Evolutionary conservation across 257 asterid genomes (phyloP), one percentile per base, ranked within the genome.

Genomic region (Coffea eugenioides): DNA sequence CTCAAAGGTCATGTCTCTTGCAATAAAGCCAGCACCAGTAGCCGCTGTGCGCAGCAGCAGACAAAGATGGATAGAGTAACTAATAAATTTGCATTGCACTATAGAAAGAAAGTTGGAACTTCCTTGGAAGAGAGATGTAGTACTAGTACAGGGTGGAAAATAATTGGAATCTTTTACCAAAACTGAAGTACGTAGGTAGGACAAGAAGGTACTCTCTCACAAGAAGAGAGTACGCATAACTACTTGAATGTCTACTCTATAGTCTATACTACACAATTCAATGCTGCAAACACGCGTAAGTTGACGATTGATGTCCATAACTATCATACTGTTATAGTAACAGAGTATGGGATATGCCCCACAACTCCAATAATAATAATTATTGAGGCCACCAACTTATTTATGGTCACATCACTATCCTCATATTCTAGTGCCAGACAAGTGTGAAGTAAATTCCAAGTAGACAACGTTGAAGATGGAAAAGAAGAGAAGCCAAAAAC

Each of bases 21-120:
- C 98, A 15, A 96, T 91, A 87, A 96, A 94, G 74, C 99, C 99
- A 7, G 94, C 88, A 2, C 99, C 99, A 3, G 97, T 87, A 10
- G 99, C 98, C 39, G 99, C 99, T 96, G 75, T 84, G 83, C 31
- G 46, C 48, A 31, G 34, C 34, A 31, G 34, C 34, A 83, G 81
- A 82, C 64, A 39, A 43, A 72, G 34, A 31, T 1, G 0, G 34
- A 31, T 0, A 31, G 34, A 31, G 34, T 31, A 31, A 31, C 1
- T 0, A 31, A 31, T 0, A 31, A 31, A 31, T 0, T 31, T 31
- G 34, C 34, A 31, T 31, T 31, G 34, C 34, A 31, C 34, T 27
- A 27, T 27, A 27, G 27, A 27, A 27, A 27, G 27, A 27, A 27
- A 31, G 34, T 31, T 31, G 34, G 34, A 31, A 31, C 34, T 31